Percentiles rank a stretch among this genome's conserved stretches.
These are phyloP conservation scores for Hanseniaspora osmophila DNA, from an alignment of 805 yeast genomes.

Conservation along the genomic window DNA sequence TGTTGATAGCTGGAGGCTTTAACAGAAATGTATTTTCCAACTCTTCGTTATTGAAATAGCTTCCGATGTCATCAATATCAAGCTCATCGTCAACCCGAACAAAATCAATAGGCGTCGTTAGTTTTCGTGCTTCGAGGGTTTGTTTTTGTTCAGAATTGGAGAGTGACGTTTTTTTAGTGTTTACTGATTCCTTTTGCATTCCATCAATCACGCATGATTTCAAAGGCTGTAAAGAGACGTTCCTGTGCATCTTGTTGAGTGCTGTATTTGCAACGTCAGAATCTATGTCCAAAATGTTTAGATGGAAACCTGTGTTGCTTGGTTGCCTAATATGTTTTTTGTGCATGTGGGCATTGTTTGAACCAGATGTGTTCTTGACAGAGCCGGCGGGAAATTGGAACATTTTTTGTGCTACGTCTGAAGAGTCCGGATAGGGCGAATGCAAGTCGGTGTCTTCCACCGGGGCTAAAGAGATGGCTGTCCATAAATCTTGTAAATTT, in stretches of 20 bases:
- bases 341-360: background rate
- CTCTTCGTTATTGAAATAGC: background rate
- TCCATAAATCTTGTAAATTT: background rate
- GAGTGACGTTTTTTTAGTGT: background rate
- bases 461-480: background rate
- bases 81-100: background rate
- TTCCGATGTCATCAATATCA: background rate
- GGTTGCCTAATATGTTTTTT: background rate
- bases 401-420: background rate
- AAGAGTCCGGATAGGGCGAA: too few relatives aligned
- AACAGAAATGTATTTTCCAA: background rate
- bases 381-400: background rate
- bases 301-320: background rate
- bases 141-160: too few relatives aligned
- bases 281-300: background rate
- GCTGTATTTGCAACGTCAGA: background rate
- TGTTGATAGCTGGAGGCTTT: conserved; percentile 1
- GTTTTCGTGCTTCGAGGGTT: background rate
- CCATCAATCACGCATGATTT: conserved; percentile 4
- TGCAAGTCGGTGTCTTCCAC: too few relatives aligned
- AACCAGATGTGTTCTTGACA: background rate
- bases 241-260: background rate
- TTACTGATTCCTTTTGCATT: conserved; percentile 7
- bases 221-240: background rate
- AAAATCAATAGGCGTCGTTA: background rate